Conservation (phyloP, 2,329 filamentous ascomycete genomes). For the Aspergillus cejpii region DNA sequence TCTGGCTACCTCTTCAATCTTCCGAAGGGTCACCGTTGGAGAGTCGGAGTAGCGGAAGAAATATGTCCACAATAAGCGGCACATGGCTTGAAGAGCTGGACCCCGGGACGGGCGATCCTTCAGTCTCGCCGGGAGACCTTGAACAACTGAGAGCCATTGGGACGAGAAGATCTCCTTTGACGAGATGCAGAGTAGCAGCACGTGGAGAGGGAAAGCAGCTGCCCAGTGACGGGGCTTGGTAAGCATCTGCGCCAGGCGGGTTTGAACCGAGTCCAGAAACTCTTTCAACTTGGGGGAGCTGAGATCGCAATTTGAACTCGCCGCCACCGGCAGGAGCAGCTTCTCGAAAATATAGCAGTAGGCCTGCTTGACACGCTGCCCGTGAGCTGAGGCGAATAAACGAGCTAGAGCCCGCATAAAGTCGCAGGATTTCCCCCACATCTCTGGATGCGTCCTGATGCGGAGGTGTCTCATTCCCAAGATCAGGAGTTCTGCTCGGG, state of each 20-base stretch:
- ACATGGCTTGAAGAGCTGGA: slow-evolving; percentile 80
- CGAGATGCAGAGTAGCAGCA: slow-evolving; percentile 80
- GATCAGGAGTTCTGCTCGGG: slow-evolving; percentile 77
- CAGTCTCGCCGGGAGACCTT: slow-evolving; percentile 69
- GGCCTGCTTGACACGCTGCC: slow-evolving; percentile 81
- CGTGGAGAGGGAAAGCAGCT: slow-evolving; percentile 79
- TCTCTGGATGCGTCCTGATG: slow-evolving; percentile 64
- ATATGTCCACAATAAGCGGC: slow-evolving; percentile 88
- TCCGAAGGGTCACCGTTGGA: slow-evolving; percentile 60
- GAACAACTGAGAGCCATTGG: slow-evolving; percentile 79
- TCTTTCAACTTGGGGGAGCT: slow-evolving; percentile 78
- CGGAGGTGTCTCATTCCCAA: slow-evolving; percentile 86
- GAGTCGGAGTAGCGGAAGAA: slow-evolving; percentile 76
- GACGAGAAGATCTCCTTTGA: slow-evolving; percentile 72
- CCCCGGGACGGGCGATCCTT: slow-evolving; percentile 76
- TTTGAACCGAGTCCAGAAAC: slow-evolving; percentile 70
- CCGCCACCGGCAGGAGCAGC: slow-evolving; percentile 78
- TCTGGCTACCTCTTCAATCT: slow-evolving; percentile 82
- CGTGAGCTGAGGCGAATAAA: slow-evolving; percentile 78
- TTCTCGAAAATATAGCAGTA: slow-evolving; percentile 90
- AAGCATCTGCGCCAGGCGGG: slow-evolving; percentile 75
- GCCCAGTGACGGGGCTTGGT: slow-evolving; percentile 89
- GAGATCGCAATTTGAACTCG: slow-evolving; percentile 69
- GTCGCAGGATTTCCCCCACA: slow-evolving; percentile 81
- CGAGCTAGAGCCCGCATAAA: slow-evolving; percentile 76